A percentile compares a stretch with the other conserved stretches of the same genome.
phyloP scores from a whole-genome alignment of 129 eudicot species.

The Erigeron canadensis region DNA sequence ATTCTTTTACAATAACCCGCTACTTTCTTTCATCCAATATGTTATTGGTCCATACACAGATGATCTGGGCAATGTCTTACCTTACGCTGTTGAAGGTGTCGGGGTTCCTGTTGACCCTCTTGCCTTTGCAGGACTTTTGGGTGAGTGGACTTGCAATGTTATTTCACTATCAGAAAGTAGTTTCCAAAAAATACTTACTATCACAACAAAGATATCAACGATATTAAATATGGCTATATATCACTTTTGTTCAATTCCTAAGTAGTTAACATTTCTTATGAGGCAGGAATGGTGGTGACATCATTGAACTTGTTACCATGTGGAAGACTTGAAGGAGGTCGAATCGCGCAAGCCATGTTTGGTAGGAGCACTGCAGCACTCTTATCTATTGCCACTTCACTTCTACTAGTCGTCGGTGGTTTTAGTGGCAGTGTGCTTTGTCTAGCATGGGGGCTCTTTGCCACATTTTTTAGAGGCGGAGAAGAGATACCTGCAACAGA shows the following conservation, averaged over 20 bases:
- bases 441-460: slow-evolving; percentile 91
- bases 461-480: slow-evolving; percentile 91
- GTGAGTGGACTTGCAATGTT: slow-evolving; percentile 40
- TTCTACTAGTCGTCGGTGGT: slow-evolving; percentile 79
- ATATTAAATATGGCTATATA: background rate
- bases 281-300: slow-evolving; percentile 93
- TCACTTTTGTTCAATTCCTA: slow-evolving; percentile 14
- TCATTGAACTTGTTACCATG: slow-evolving; percentile 86
- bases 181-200: background rate
- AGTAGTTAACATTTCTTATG: background rate
- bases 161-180: background rate
- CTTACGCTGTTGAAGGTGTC: slow-evolving; percentile 95
- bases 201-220: too few species aligned
- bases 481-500: slow-evolving; percentile 93
- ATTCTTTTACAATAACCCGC: slow-evolving; percentile 87
- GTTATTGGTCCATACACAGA: slow-evolving; percentile 90
- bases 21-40: slow-evolving; percentile 84
- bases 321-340: slow-evolving; percentile 97
- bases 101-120: slow-evolving; percentile 99
- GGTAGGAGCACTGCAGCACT: slow-evolving; percentile 71
- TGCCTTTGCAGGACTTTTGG: slow-evolving; percentile 96
- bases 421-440: slow-evolving; percentile 85
- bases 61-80: slow-evolving; percentile 89
- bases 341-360: slow-evolving; percentile 93
- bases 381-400: slow-evolving; percentile 65